Base-by-base conservation (phyloP, 2,329 filamentous ascomycete species). In the Phymatotrichopsis omnivora region DNA sequence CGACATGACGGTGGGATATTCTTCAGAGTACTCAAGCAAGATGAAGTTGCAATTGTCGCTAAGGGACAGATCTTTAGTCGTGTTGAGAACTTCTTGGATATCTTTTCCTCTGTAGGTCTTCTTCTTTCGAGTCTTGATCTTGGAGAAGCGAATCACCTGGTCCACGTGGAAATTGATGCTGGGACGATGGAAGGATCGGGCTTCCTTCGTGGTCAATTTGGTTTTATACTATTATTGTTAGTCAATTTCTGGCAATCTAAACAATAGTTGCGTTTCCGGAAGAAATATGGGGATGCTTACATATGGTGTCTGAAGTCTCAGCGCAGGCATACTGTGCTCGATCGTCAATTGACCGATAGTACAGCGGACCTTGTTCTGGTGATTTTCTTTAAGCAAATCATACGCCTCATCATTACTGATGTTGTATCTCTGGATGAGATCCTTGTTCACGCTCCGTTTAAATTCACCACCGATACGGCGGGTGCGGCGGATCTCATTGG, bases 331-430 rank as follows among this genome's bases (percentile, higher is more conserved):
- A 63, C 84, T 87, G 66, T 98, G 91, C 62, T 98, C 91, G 31
- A 98, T 80, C n/a, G 82, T 79, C 52, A 94, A 77, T 60, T 87
- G 89, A 34, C 86, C 85, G 50, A 98, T 75, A 1, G 85, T 93
- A 41, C 86, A 91, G 56, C 91, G 79, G 51, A 98, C 84, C 65
- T 94, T 96, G 71, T 85, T 86, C 66, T 93, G 85, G 60, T 93
- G 87, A 60, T 95, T 96, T 64, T 94, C 86, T 65, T 96, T 96
- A 33, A 98, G 74, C 49, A 86, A 77, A 60, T 96, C 87, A 62
- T 98, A 98, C 2, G 87, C 87, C 48, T 91, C 82, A 60, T 98
- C 91, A 53, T 96, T 96, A 23, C 87, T 94, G 47, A 93, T 83
- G 61, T 96, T 96, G 71, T 94, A 98, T 31, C 89, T 80, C 56